phyloP scores from a whole-genome alignment of 2,329 filamentous ascomycete species.

The Fusarium sp. region DNA sequence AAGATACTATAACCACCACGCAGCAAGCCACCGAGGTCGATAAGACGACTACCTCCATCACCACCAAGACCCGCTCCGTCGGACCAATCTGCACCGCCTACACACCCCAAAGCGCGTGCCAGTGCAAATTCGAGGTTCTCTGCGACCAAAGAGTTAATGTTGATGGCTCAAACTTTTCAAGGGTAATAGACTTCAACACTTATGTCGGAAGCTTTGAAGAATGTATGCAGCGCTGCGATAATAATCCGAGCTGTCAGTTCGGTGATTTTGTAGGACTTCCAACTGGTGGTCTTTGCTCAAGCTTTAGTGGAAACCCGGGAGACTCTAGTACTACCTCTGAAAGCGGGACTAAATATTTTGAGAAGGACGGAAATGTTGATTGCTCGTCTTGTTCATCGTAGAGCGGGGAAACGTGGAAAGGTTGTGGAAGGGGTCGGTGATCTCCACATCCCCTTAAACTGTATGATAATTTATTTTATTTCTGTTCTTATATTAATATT shows the following conservation, averaged over 20 bases:
- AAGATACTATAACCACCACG: background rate
- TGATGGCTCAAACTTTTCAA: fast-evolving
- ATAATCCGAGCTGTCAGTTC: background rate
- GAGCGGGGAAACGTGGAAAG: background rate
- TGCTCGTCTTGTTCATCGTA: background rate
- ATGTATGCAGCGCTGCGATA: background rate
- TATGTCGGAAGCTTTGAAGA: background rate
- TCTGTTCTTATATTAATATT: fast-evolving
- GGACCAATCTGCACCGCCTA: background rate
- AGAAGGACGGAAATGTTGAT: background rate
- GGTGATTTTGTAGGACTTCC: background rate
- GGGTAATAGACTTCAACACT: background rate
- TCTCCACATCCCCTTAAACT: fast-evolving
- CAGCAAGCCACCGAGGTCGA: background rate
- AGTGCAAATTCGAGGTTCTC: background rate
- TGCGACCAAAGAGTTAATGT: fast-evolving
- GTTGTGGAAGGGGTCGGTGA: fast-evolving
- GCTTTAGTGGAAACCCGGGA: background rate
- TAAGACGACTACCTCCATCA: background rate
- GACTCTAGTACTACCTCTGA: fast-evolving
- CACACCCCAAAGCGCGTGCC: background rate
- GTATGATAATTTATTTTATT: fast-evolving
- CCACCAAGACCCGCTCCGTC: background rate
- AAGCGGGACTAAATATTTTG: background rate
- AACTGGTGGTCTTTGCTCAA: background rate